Evolutionary conservation across 345 rosid species (phyloP).

Genomic region (Pugionium dolabratum): DNA sequence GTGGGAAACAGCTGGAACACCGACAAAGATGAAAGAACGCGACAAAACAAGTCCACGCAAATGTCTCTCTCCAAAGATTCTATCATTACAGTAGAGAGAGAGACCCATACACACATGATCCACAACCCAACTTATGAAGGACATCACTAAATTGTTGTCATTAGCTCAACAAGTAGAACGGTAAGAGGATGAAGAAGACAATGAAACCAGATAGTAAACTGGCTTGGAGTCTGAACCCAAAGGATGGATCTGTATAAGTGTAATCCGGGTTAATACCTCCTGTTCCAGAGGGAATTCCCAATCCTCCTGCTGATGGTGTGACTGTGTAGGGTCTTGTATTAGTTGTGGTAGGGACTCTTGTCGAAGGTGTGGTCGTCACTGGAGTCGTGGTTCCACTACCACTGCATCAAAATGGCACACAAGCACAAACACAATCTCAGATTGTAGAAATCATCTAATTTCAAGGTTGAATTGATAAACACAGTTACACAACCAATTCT

Average conservation of each 20-base stretch:
- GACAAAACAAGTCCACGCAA: constrained; percentile 24
- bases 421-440: constrained; percentile 1
- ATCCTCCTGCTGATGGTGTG: constrained; percentile 36
- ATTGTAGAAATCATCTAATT: not conserved
- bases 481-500: not conserved
- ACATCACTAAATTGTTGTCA: not conserved
- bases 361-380: constrained; percentile 45
- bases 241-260: constrained; percentile 40
- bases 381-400: constrained; percentile 40
- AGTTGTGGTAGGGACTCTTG: constrained; percentile 42
- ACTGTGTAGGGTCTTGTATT: constrained; percentile 40
- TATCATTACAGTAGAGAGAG: constrained; percentile 27
- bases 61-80: constrained; percentile 26
- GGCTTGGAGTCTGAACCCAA: constrained; percentile 33
- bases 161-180: constrained; percentile 19
- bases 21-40: constrained; percentile 1
- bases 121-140: constrained; percentile 20
- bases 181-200: not conserved
- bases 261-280: constrained; percentile 40
- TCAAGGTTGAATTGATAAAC: too few relatives aligned
- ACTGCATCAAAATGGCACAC: constrained; percentile 13
- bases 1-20: constrained; percentile 38
- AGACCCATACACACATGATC: constrained; percentile 38
- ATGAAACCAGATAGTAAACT: not conserved
- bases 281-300: constrained; percentile 37